phyloP scores from a whole-genome alignment of 805 yeast species.

The Tetrapisispora namnaoensis region DNA sequence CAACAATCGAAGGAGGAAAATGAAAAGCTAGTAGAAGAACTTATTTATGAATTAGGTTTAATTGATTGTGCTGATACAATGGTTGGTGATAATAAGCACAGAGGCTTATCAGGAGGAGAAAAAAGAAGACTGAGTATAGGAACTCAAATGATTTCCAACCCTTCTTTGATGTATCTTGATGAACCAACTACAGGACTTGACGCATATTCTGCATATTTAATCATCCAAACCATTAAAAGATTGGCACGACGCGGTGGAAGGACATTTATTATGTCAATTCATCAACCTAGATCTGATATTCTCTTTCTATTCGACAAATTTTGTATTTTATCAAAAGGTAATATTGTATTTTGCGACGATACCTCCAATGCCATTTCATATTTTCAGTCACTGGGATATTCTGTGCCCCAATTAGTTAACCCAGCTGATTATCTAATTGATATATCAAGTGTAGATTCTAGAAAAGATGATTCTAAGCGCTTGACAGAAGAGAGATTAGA shows the following conservation, averaged over 20 bases:
- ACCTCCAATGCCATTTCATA: conserved; percentile 36
- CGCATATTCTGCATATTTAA: conserved; percentile 59
- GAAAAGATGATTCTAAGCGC: conserved; percentile 31
- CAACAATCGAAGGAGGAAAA: conserved; percentile 39
- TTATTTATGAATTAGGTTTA: conserved; percentile 56
- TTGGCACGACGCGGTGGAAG: conserved; percentile 50
- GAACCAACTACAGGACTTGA: conserved; percentile 88
- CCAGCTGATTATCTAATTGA: conserved; percentile 57
- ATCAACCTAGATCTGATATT: conserved; percentile 78
- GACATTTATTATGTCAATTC: conserved; percentile 66
- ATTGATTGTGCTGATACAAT: conserved; percentile 50
- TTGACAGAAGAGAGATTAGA: conserved; percentile 29
- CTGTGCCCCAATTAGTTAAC: conserved; percentile 39
- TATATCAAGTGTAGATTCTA: conserved; percentile 44
- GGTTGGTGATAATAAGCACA: conserved; percentile 46
- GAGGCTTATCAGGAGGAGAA: conserved; percentile 78
- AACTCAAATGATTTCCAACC: conserved; percentile 65
- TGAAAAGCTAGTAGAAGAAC: conserved; percentile 41
- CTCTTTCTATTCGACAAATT: conserved; percentile 57
- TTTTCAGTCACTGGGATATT: conserved; percentile 39
- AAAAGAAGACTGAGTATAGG: conserved; percentile 70
- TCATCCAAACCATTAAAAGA: conserved; percentile 51
- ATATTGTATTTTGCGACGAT: conserved; percentile 39
- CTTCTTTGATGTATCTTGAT: conserved; percentile 67
- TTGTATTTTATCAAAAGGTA: conserved; percentile 61